These are phyloP conservation scores for Neonectria coccinea DNA, from an alignment of 2,329 filamentous ascomycete genomes.

Conservation along the genomic window DNA sequence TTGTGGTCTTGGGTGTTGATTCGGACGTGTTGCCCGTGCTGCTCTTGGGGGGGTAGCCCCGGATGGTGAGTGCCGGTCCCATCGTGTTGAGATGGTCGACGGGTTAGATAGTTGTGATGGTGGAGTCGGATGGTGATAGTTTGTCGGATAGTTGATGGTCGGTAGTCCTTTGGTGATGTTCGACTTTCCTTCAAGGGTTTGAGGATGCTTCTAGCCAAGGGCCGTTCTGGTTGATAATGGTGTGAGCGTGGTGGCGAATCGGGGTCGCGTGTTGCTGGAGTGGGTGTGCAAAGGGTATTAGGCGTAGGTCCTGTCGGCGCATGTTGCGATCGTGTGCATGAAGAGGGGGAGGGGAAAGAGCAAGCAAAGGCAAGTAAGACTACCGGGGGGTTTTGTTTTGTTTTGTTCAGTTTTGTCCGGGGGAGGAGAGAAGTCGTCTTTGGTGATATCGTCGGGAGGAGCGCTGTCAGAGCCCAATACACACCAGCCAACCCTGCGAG, in stretches of 20 bases:
- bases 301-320: constrained; percentile 7
- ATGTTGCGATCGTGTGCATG: constrained; percentile 27
- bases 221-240: constrained; percentile 28
- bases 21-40: constrained; percentile 32
- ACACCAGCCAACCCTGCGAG: constrained; percentile 36
- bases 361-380: background rate
- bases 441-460: constrained; percentile 25
- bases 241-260: background rate
- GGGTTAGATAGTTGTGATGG: background rate
- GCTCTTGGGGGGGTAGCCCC: constrained; percentile 40
- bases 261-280: constrained; percentile 4
- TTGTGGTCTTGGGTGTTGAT: constrained; percentile 31
- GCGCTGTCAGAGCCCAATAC: constrained; percentile 44
- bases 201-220: background rate
- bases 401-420: constrained; percentile 8
- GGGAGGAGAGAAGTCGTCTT: constrained; percentile 19
- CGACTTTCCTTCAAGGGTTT: background rate
- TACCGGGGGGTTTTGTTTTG: constrained; percentile 22
- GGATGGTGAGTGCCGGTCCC: constrained; percentile 40
- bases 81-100: constrained; percentile 31
- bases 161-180: constrained; percentile 27
- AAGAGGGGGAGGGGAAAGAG: background rate
- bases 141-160: background rate
- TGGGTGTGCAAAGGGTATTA: constrained; percentile 27
- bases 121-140: background rate